phyloP scores from a whole-genome alignment of 306 rosid species.

The Glycine latifolia region DNA sequence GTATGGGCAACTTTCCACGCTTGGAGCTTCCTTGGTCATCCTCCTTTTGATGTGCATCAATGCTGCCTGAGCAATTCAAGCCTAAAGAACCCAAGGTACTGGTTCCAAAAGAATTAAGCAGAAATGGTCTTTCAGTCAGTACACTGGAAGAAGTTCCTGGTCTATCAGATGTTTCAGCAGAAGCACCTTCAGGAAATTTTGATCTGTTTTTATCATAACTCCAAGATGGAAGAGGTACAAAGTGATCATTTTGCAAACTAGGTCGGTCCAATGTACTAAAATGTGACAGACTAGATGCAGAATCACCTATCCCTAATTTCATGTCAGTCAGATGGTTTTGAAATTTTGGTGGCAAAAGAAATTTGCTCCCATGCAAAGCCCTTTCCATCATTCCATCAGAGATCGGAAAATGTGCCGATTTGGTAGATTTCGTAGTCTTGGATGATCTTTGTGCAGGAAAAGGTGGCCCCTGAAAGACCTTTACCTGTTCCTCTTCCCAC shows the following conservation, averaged over 20 bases:
- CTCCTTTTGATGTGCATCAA: slow-evolving; percentile 61
- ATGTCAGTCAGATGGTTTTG: slow-evolving; percentile 93
- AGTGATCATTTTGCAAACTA: slow-evolving; percentile 69
- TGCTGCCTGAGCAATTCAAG: slow-evolving; percentile 61
- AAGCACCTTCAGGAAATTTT: slow-evolving; percentile 68
- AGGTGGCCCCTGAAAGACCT: slow-evolving; percentile 78
- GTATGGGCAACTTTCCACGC: slow-evolving; percentile 73
- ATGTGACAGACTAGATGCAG: slow-evolving; percentile 61
- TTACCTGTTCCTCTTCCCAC: slow-evolving; percentile 97
- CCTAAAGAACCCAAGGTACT: slow-evolving; percentile 75
- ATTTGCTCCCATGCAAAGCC: slow-evolving; percentile 94
- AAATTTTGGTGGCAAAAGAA: slow-evolving; percentile 75
- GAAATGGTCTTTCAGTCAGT: slow-evolving; percentile 70
- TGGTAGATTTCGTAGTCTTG: slow-evolving; percentile 64
- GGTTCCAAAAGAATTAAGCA: slow-evolving; percentile 77
- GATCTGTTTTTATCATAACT: slow-evolving; percentile 62
- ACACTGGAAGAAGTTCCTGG: slow-evolving; percentile 78
- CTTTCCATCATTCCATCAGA: slow-evolving; percentile 99
- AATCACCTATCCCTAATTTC: slow-evolving; percentile 88
- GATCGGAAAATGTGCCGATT: slow-evolving; percentile 77
- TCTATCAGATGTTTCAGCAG: slow-evolving; percentile 76
- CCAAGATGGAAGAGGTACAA: slow-evolving; percentile 68
- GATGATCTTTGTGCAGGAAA: slow-evolving; percentile 68
- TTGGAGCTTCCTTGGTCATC: slow-evolving; percentile 61
- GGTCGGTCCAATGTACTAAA: slow-evolving; percentile 67